phyloP scores from a whole-genome alignment of 805 yeast species.

The Brettanomyces anomalus region DNA sequence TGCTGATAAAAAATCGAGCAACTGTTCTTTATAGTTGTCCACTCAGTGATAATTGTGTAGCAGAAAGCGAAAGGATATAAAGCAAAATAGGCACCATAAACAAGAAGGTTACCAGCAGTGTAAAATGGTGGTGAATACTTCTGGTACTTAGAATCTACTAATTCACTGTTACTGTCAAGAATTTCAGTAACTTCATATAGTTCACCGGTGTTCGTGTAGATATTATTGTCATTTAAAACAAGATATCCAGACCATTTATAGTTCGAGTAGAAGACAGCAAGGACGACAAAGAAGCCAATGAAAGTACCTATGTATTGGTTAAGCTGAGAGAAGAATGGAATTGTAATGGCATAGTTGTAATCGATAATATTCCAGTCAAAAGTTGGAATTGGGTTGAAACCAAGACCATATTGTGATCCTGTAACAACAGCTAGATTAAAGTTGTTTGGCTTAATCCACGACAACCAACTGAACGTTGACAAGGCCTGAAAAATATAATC shows the following conservation, averaged over 20 bases:
- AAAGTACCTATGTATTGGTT: constrained; percentile 37
- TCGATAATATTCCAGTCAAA: constrained; percentile 61
- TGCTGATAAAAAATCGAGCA: background rate
- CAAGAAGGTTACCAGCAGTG: constrained; percentile 50
- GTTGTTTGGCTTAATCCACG: constrained; percentile 52
- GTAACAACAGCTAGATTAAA: constrained; percentile 51
- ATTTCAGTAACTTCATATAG: constrained; percentile 38
- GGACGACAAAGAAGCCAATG: constrained; percentile 45
- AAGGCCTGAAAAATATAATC: constrained; percentile 48
- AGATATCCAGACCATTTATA: constrained; percentile 39
- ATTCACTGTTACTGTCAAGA: constrained; percentile 30
- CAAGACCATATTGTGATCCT: constrained; percentile 52
- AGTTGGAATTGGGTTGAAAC: constrained; percentile 47
- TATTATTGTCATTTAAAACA: background rate
- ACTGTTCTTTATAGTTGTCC: background rate
- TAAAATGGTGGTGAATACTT: constrained; percentile 60
- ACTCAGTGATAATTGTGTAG: background rate
- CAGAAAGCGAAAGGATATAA: background rate
- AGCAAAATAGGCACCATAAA: constrained; percentile 49
- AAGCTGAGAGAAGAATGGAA: constrained; percentile 41
- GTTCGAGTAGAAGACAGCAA: constrained; percentile 41
- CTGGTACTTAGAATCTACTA: constrained; percentile 38
- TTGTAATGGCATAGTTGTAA: constrained; percentile 50
- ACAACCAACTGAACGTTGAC: constrained; percentile 49
- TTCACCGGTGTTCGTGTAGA: constrained; percentile 35